Evolutionary conservation across 306 rosid species (phyloP).

Genomic region (Cyamopsis tetragonoloba): DNA sequence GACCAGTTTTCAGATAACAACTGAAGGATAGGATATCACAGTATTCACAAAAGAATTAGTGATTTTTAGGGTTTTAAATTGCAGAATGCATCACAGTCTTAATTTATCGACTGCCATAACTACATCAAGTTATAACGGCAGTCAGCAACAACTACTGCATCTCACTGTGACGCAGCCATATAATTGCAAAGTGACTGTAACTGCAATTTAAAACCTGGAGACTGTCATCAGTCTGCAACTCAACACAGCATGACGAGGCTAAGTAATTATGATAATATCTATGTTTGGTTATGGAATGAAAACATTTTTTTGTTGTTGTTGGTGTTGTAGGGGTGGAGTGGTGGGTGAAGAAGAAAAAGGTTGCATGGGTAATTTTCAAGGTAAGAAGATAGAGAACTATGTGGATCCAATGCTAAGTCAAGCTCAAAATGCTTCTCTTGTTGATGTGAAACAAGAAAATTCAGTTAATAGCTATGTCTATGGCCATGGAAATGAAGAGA

Average conservation of each 20-base stretch:
- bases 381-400: conserved; percentile 65
- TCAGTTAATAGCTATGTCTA: conserved; percentile 46
- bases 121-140: too few species aligned
- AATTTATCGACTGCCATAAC: too few species aligned
- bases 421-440: conserved; percentile 37
- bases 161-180: too few species aligned
- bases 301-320: not conserved
- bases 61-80: too few species aligned
- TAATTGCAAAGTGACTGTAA: too few species aligned
- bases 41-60: too few species aligned
- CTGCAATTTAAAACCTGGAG: too few species aligned
- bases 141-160: too few species aligned
- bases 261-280: not conserved
- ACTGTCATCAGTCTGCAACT: too few species aligned
- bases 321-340: conserved; percentile 57
- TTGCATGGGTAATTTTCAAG: conserved; percentile 45
- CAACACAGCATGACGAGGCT: conserved; percentile 1
- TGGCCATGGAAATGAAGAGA: conserved; percentile 51
- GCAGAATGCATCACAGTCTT: too few species aligned
- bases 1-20: too few species aligned
- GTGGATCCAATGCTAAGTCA: conserved; percentile 53
- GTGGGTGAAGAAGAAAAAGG: conserved; percentile 61
- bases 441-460: conserved; percentile 66
- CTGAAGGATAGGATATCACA: too few species aligned
- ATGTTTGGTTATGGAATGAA: not conserved